Conservation (phyloP, 2,329 filamentous ascomycete species). For the Harringtonia aguacate region DNA sequence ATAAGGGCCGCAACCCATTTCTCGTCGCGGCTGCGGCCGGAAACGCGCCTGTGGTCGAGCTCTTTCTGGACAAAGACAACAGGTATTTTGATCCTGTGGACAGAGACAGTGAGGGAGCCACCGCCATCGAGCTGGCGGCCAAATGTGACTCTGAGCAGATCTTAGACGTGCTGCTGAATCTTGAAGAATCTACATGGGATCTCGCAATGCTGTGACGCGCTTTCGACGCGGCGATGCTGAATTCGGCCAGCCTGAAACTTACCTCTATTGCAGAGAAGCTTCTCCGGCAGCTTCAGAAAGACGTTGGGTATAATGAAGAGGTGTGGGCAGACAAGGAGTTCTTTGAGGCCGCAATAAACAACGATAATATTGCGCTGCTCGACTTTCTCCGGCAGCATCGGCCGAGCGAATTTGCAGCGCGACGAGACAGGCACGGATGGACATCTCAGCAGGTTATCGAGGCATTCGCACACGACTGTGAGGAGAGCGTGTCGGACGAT, state of each 20-base stretch:
- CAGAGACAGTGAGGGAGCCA: neutral
- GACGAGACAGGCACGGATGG: conserved; percentile 1
- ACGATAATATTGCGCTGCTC: neutral
- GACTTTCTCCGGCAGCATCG: neutral
- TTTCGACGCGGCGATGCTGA: too few species aligned
- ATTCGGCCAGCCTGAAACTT: too few species aligned
- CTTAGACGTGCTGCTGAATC: too few species aligned
- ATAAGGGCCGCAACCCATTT: neutral
- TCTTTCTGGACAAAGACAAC: neutral
- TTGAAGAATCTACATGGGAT: too few species aligned
- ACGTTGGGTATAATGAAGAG: too few species aligned
- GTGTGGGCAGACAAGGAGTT: too few species aligned
- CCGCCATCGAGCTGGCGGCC: too few species aligned
- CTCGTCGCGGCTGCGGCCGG: neutral
- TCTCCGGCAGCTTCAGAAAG: too few species aligned
- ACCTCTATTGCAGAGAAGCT: too few species aligned
- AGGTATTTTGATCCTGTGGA: neutral
- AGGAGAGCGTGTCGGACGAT: neutral
- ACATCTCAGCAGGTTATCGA: neutral
- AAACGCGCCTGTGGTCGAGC: neutral
- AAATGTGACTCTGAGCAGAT: too few species aligned
- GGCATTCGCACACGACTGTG: neutral
- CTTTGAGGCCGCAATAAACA: neutral
- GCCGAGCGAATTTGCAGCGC: neutral
- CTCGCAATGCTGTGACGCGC: too few species aligned